These are phyloP conservation scores for Cercospora sp. DNA, from an alignment of 2,329 filamentous ascomycete species.

Conservation along the genomic window DNA sequence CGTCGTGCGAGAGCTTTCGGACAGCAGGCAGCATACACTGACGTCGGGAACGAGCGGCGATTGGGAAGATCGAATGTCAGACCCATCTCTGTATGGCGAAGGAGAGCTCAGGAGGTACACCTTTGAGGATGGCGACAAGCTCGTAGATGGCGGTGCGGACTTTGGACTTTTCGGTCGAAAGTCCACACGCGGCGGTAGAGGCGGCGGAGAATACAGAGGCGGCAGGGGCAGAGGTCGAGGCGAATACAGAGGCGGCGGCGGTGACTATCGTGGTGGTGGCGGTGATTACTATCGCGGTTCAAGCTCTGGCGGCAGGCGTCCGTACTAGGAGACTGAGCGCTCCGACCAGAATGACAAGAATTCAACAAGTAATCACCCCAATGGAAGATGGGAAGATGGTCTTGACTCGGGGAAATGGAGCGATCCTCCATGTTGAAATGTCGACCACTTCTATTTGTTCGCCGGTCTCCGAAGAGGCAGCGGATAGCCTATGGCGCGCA, in stretches of 20 bases:
- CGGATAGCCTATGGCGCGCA: neutral
- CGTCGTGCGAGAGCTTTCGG: constrained; percentile 64
- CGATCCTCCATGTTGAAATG: neutral
- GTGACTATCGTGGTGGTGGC: constrained; percentile 21
- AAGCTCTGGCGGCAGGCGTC: constrained; percentile 6
- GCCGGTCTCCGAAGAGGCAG: neutral
- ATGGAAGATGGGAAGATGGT: neutral
- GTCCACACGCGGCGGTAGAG: constrained; percentile 23
- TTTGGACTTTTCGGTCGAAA: constrained; percentile 36
- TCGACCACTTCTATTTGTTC: neutral
- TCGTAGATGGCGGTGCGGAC: constrained; percentile 46
- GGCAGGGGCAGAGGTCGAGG: constrained; percentile 24
- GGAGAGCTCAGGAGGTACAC: constrained; percentile 45
- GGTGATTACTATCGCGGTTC: constrained; percentile 13
- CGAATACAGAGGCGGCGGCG: constrained; percentile 25
- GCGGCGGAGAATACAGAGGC: constrained; percentile 24
- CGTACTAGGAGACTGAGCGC: constrained; percentile 2
- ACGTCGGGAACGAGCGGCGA: constrained; percentile 47
- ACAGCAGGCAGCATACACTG: constrained; percentile 63
- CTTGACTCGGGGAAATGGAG: neutral
- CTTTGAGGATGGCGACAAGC: constrained; percentile 47
- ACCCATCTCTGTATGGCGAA: constrained; percentile 31
- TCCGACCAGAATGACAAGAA: too few species aligned
- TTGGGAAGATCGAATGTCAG: constrained; percentile 40
- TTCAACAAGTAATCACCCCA: neutral